Base-by-base conservation (phyloP, 2,329 filamentous ascomycete species). In the Epichloe festucae region DNA sequence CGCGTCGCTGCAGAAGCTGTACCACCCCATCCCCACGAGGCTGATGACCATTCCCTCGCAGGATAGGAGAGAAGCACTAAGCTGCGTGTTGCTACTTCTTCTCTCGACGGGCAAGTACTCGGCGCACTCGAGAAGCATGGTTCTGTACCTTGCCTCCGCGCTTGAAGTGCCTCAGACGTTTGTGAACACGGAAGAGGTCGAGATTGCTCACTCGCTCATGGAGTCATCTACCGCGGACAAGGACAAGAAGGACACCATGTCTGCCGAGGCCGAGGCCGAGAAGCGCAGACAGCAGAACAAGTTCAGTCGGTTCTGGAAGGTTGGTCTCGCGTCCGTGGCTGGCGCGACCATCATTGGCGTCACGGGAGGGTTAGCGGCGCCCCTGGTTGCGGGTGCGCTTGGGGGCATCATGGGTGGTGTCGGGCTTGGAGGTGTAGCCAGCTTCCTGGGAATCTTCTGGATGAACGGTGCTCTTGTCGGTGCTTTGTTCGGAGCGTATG, bases 311-410 rank as follows among this genome's bases (percentile, higher is more conserved):
- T 85, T 85, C 64, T 95, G 88, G 87, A 96, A 95, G 64, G 89
- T 96, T 19, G 89, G 90, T 0, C 73, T 96, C 27, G 91, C 90
- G 0, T 87, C 86, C 8, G 88, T 94, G 0, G 89, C 88, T 0
- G 91, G 91, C 11, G 91, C 91, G 1, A 87, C 87, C 0, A 72
- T 95, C 1, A 90, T 96, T n/a, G 90, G 90, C 5, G 79, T 96
- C 3, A 95, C 89, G 0, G 90, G 90, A 17, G 90, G 90, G 2
- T 74, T 95, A n/a, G 90, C 90, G 1, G 89, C 90, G 0, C 90
- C 90, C 0, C 73, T 95, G 0, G 84, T 95, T 14, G 90, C 90
- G 4, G 89, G 89, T 4, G 89, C 89, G 0, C 76, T 96, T 14
- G 89, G 89, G 2, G 84, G 84, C 1, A 75, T 95, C 2, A 87